A percentile compares a stretch with the other conserved stretches of the same genome.
Evolutionary conservation across 148 eudicot genomes (phyloP).

Genomic region (Fagopyrum esculentum): DNA sequence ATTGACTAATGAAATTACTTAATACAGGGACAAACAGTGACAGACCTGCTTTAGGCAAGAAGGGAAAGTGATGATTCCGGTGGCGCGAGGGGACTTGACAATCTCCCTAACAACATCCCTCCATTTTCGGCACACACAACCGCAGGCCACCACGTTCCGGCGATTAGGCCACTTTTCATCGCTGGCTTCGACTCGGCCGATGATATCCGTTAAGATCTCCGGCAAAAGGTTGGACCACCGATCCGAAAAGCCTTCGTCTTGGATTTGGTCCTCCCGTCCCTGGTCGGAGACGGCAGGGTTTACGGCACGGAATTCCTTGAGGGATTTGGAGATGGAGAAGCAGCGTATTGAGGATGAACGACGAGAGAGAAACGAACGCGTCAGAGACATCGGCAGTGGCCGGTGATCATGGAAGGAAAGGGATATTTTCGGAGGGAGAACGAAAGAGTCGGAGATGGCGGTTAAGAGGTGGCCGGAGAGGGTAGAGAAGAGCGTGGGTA

Average conservation of each 20-base stretch:
- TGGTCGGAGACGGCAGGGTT: not conserved
- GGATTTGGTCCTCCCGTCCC: not conserved
- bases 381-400: conserved; percentile 35
- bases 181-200: conserved; percentile 54
- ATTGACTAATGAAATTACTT: not conserved
- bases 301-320: conserved; percentile 21
- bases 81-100: conserved; percentile 30
- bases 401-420: conserved; percentile 17
- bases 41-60: conserved; percentile 77
- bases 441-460: conserved; percentile 3
- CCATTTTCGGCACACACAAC: conserved; percentile 79
- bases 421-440: not conserved
- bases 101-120: conserved; percentile 51
- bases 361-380: conserved; percentile 51
- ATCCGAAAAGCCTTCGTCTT: conserved; percentile 12
- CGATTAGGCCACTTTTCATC: conserved; percentile 83
- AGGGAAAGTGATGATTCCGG: conserved; percentile 76
- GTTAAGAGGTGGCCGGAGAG: not conserved
- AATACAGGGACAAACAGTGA: not conserved
- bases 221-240: conserved; percentile 65
- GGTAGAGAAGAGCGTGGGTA: not conserved
- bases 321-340: conserved; percentile 47
- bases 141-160: conserved; percentile 63
- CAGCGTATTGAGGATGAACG: conserved; percentile 38
- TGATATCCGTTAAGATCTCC: conserved; percentile 72